These are phyloP conservation scores for Sphenostylis stenocarpa DNA, from an alignment of 306 rosid genomes.

Conservation along the genomic window DNA sequence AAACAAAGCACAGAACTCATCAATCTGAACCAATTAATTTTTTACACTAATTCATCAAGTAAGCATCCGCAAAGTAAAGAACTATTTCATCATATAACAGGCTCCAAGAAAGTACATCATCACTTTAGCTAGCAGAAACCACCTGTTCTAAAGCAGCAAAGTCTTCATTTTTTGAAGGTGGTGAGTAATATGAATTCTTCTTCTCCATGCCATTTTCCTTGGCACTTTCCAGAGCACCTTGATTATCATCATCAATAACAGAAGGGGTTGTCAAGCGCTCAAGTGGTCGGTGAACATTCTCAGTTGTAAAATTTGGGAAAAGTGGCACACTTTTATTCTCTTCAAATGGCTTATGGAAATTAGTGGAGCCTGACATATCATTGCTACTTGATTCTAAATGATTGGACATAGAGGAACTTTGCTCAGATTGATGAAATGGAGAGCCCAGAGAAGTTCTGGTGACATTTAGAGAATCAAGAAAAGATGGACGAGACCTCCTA, in stretches of 20 bases:
- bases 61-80: constrained; percentile 1
- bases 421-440: constrained; percentile 47
- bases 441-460: constrained; percentile 56
- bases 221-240: constrained; percentile 41
- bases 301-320: constrained; percentile 41
- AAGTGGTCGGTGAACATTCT: constrained; percentile 41
- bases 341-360: constrained; percentile 46
- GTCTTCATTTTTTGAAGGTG: constrained; percentile 77
- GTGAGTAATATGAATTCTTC: constrained; percentile 51
- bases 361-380: constrained; percentile 41
- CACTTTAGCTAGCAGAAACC: constrained; percentile 31
- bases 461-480: constrained; percentile 80
- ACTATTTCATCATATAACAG: background rate
- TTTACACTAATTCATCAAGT: constrained; percentile 23
- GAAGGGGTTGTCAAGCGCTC: constrained; percentile 39
- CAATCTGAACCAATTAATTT: background rate
- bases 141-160: constrained; percentile 97
- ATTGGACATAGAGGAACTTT: constrained; percentile 45
- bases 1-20: constrained; percentile 3
- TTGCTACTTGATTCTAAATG: constrained; percentile 45
- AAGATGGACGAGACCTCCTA: constrained; percentile 80
- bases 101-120: constrained; percentile 16
- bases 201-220: constrained; percentile 59
- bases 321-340: constrained; percentile 45
- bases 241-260: constrained; percentile 33